These are phyloP conservation scores for Lizonia empirigonia DNA, from an alignment of 2,329 filamentous ascomycete genomes.

Conservation along the genomic window DNA sequence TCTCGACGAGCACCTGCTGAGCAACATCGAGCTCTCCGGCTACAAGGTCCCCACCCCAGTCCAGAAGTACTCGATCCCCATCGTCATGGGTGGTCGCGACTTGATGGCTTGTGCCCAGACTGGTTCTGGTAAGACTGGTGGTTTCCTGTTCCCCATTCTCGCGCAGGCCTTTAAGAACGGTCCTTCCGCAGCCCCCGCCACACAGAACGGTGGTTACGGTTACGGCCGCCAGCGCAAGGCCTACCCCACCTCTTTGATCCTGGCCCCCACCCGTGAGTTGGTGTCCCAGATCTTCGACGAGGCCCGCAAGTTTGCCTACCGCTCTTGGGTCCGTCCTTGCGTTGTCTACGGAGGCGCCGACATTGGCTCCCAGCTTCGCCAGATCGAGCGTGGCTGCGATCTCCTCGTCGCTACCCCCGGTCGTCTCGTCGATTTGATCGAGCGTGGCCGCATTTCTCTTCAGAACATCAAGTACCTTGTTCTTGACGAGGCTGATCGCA, in stretches of 20 bases:
- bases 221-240: constrained; percentile 97
- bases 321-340: constrained; percentile 97
- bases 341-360: constrained; percentile 99
- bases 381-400: constrained; percentile 97
- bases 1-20: constrained; percentile 88
- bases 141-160: constrained; percentile 98
- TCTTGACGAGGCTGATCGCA: constrained; percentile 98
- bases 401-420: constrained; percentile 95
- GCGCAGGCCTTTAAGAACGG: constrained; percentile 96
- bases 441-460: constrained; percentile 96
- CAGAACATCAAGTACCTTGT: constrained; percentile 99
- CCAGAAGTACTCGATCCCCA: constrained; percentile 99
- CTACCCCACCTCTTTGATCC: constrained; percentile 92
- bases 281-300: constrained; percentile 99
- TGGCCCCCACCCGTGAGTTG: constrained; percentile 96
- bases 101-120: constrained; percentile 99
- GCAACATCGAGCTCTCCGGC: constrained; percentile 90
- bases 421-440: constrained; percentile 96
- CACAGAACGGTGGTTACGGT: constrained; percentile 65
- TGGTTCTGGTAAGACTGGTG: constrained; percentile 99
- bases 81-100: constrained; percentile 96
- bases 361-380: constrained; percentile 95
- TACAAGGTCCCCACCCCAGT: constrained; percentile 97
- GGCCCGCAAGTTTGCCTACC: constrained; percentile 96
- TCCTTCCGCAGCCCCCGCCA: constrained; percentile 71